A percentile compares a stretch with the other conserved stretches of the same genome.
These are phyloP conservation scores for Aspergillus sclerotiicarbonarius DNA, from an alignment of 495 filamentous ascomycete genomes.

Conservation along the genomic window DNA sequence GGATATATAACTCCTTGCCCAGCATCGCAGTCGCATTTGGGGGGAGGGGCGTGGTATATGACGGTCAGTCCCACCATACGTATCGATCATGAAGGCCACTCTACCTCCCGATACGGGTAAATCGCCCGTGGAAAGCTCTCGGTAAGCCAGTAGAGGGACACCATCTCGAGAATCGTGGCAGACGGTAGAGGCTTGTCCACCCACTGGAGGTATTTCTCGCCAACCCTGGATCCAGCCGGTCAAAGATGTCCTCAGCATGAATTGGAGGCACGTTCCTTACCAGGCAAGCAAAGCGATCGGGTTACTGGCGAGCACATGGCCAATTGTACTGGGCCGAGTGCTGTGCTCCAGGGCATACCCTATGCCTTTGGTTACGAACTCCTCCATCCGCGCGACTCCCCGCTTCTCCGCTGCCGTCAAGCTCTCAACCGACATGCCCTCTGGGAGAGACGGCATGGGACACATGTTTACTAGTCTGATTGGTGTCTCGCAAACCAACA, in stretches of 20 bases:
- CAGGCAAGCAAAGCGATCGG: conserved; percentile 66
- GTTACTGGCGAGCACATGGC: conserved; percentile 52
- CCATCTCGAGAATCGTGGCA: conserved; percentile 55
- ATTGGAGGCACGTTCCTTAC: conserved; percentile 31
- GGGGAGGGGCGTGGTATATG: background rate
- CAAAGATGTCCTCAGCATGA: background rate
- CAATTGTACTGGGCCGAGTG: conserved; percentile 59
- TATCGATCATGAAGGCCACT: background rate
- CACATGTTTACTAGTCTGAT: conserved; percentile 30
- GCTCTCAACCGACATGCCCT: conserved; percentile 45
- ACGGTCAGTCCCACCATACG: conserved; percentile 12
- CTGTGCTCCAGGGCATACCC: conserved; percentile 59
- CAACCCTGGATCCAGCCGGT: conserved; percentile 43
- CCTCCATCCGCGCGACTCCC: conserved; percentile 26
- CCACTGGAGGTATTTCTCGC: conserved; percentile 70
- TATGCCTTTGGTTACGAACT: conserved; percentile 39
- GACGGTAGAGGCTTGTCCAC: conserved; percentile 50
- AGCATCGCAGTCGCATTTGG: background rate
- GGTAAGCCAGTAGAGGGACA: conserved; percentile 69
- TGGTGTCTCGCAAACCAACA: background rate
- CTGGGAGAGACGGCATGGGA: conserved; percentile 55
- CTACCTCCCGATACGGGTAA: conserved; percentile 53
- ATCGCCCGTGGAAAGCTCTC: conserved; percentile 55
- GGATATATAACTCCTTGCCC: conserved; percentile 36
- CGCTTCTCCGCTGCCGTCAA: conserved; percentile 36